Percentiles rank a stretch among this genome's conserved stretches.
These are phyloP conservation scores for Fraxinus ornus DNA, from an alignment of 305 asterid genomes.

Conservation along the genomic window DNA sequence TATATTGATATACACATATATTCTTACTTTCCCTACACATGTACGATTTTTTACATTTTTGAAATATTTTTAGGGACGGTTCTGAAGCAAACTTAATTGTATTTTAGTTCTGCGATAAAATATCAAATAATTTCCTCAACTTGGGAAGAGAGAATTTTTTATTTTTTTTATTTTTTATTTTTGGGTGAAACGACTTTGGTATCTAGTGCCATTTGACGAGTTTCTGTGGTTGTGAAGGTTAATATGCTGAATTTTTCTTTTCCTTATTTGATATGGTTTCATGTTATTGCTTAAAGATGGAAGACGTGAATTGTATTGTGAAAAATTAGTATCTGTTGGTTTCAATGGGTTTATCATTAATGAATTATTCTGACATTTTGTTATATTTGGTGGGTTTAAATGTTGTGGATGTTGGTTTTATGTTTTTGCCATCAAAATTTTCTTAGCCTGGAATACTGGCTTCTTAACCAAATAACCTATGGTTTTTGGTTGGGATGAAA, in stretches of 20 bases:
- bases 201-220: background rate
- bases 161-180: background rate
- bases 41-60: slow-evolving; percentile 1
- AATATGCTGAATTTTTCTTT: background rate
- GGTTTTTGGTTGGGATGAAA: background rate
- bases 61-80: background rate
- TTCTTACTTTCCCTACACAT: background rate
- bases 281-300: background rate
- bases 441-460: background rate
- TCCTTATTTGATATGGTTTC: background rate
- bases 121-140: background rate
- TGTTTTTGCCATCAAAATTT: slow-evolving; percentile 7
- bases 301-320: background rate
- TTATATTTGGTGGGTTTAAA: background rate
- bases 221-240: background rate
- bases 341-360: background rate
- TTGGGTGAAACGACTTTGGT: background rate
- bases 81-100: background rate
- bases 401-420: slow-evolving; percentile 14
- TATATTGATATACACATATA: slow-evolving; percentile 15
- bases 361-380: background rate
- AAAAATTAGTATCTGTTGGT: background rate
- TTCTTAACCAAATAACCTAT: background rate
- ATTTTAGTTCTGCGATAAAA: background rate
- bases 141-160: background rate